Evolutionary conservation across 2,329 filamentous ascomycete species (phyloP).

Genomic region (Colletotrichum australisinense): DNA sequence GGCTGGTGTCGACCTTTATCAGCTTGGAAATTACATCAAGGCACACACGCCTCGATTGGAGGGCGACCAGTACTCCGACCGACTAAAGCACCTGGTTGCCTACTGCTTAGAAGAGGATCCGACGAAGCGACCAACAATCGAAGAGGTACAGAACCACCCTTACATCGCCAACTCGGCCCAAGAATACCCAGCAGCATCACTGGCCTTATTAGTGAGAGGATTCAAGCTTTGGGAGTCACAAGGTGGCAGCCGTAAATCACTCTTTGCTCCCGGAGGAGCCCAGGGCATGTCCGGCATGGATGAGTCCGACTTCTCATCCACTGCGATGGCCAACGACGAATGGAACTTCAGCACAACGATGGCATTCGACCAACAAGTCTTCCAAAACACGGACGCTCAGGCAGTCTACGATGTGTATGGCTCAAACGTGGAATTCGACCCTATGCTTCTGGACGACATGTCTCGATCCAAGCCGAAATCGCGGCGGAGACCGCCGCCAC

Average conservation of each 20-base stretch:
- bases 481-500: conserved; percentile 67
- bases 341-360: conserved; percentile 77
- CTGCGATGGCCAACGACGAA: conserved; percentile 65
- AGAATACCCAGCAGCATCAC: conserved; percentile 71
- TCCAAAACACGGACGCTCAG: conserved; percentile 64
- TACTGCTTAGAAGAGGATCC: conserved; percentile 80
- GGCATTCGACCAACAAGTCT: conserved; percentile 70
- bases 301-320: conserved; percentile 54
- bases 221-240: conserved; percentile 82
- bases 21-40: conserved; percentile 67
- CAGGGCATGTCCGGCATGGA: conserved; percentile 55
- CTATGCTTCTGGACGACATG: conserved; percentile 57
- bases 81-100: conserved; percentile 76
- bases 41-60: conserved; percentile 75
- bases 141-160: conserved; percentile 75
- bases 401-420: conserved; percentile 73
- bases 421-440: conserved; percentile 64
- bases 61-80: conserved; percentile 76
- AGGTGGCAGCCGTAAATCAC: conserved; percentile 76
- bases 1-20: conserved; percentile 59
- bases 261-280: conserved; percentile 71
- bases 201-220: conserved; percentile 75
- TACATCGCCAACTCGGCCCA: conserved; percentile 74
- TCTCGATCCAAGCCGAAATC: conserved; percentile 63
- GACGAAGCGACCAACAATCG: conserved; percentile 74